These are phyloP conservation scores for Polyrhizophydium stewartii DNA, from an alignment of 371 early-diverging fungal species.

Conservation along the genomic window DNA sequence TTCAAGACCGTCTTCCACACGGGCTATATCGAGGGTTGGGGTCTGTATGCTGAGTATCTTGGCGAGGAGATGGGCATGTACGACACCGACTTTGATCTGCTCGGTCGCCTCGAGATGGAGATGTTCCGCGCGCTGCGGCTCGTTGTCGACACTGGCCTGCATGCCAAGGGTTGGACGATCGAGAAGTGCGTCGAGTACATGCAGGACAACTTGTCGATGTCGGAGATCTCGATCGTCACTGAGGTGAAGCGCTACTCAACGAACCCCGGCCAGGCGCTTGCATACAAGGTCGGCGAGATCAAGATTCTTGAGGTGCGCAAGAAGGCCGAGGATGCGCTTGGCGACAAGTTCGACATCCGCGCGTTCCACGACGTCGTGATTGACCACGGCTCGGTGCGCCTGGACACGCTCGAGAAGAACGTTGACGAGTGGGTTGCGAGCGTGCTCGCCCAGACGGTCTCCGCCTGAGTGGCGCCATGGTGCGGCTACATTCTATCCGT, in stretches of 20 bases:
- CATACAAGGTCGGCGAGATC: conserved; percentile 41
- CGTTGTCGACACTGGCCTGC: conserved; percentile 39
- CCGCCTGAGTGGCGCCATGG: too few species aligned
- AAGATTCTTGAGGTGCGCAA: conserved; percentile 30
- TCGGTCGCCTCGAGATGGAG: conserved; percentile 35
- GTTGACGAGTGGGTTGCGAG: conserved; percentile 23
- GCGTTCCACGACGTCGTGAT: conserved; percentile 26
- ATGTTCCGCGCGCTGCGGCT: conserved; percentile 37
- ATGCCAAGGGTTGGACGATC: conserved; percentile 30
- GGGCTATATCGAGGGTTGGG: conserved; percentile 36
- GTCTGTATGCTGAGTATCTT: conserved; percentile 35
- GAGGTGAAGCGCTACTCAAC: conserved; percentile 34
- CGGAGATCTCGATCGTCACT: conserved; percentile 21
- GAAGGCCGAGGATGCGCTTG: conserved; percentile 25
- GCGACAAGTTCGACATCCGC: conserved; percentile 26
- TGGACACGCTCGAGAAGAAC: conserved; percentile 21
- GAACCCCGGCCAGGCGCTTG: conserved; percentile 38
- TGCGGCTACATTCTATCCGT: too few species aligned
- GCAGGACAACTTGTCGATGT: conserved; percentile 19
- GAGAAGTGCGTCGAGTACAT: conserved; percentile 30
- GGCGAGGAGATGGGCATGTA: conserved; percentile 44
- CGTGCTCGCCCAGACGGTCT: not conserved
- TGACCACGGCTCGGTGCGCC: conserved; percentile 18
- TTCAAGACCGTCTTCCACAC: conserved; percentile 20
- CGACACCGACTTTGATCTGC: conserved; percentile 24